These are phyloP conservation scores for Dactylis glomerata DNA, from an alignment of 176 grass and related monocot genomes.

Conservation along the genomic window DNA sequence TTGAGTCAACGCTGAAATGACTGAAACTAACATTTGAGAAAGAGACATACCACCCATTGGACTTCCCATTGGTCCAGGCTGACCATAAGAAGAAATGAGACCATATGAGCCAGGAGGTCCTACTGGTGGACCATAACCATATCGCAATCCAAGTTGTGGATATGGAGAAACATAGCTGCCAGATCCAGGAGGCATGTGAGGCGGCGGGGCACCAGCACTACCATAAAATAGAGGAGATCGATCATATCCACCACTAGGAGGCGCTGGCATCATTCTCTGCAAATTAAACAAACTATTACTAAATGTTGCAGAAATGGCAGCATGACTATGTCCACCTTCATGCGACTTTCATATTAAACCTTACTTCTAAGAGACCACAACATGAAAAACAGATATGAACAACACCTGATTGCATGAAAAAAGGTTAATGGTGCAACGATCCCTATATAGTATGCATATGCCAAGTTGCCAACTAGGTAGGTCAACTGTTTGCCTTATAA, in stretches of 20 bases:
- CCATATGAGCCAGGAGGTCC: slow-evolving; percentile 68
- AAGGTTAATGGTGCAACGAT: neutral
- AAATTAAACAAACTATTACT: slow-evolving; percentile 24
- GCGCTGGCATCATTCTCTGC: slow-evolving; percentile 65
- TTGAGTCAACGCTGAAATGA: neutral
- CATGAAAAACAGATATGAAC: neutral
- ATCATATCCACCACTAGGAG: slow-evolving; percentile 57
- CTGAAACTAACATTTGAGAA: slow-evolving; percentile 9
- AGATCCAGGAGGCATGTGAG: slow-evolving; percentile 57
- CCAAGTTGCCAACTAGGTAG: neutral
- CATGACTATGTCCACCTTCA: neutral
- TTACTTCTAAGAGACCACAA: neutral
- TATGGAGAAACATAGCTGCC: slow-evolving; percentile 61
- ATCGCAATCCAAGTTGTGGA: slow-evolving; percentile 62
- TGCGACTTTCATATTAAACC: neutral
- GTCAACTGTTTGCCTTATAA: neutral
- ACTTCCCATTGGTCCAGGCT: slow-evolving; percentile 70
- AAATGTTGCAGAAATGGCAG: neutral
- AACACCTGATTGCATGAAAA: neutral
- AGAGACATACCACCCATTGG: slow-evolving; percentile 64
- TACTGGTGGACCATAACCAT: slow-evolving; percentile 68
- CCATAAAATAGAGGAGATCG: slow-evolving; percentile 69
- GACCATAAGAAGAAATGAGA: slow-evolving; percentile 76
- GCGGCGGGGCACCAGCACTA: slow-evolving; percentile 44
- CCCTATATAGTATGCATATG: neutral